Base-by-base conservation (phyloP, 306 rosid genomes). In the Casuarina cunninghamiana region DNA sequence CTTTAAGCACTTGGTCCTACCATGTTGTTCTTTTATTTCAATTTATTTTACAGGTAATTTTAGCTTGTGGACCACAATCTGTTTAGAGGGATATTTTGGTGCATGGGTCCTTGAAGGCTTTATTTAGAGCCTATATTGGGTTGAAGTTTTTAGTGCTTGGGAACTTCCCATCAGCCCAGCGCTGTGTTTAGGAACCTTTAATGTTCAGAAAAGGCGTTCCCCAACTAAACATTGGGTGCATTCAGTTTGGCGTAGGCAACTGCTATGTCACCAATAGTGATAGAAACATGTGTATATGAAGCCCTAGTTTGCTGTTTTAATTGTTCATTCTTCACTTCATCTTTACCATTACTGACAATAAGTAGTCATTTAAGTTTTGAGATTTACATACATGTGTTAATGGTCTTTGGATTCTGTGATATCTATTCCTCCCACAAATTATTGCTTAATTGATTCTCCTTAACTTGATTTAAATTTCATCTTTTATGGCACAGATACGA, bases 401-500 rank as follows among this genome's bases (percentile, higher is more conserved):
- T 41, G 50, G 71, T 66, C 35, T 39, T 66, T 7, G 15, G 50
- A 66, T 42, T 17, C 5, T 16, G 17, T 17, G 15, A 10, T 32
- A 41, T 17, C 50, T 66, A 37, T 63, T 42, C 42, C 50, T 66
- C 32, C 26, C 13, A 41, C 21, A 42, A 16, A 66, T 32, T 39
- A 16, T 10, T 6, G 5, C 32, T 43, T 43, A 7, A 15, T 10
- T 50, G 6, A 15, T 11, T 58, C 54, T 63, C 19, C 54, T 49
- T 13, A 16, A 84, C 73, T 77, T 68, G 21, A 41, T 63, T 82
- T 79, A 38, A 53, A 80, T 32, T 82, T 58, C 78, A 62, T 75
- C 32, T 73, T 76, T 81, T 69, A 61, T 84, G 78, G 50, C 78
- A 87, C 92, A 94, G 98, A 85, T 94, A 80, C 78, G 91, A 58